phyloP scores from a whole-genome alignment of 2,329 filamentous ascomycete species.

The Allantophomopsis cytisporea region DNA sequence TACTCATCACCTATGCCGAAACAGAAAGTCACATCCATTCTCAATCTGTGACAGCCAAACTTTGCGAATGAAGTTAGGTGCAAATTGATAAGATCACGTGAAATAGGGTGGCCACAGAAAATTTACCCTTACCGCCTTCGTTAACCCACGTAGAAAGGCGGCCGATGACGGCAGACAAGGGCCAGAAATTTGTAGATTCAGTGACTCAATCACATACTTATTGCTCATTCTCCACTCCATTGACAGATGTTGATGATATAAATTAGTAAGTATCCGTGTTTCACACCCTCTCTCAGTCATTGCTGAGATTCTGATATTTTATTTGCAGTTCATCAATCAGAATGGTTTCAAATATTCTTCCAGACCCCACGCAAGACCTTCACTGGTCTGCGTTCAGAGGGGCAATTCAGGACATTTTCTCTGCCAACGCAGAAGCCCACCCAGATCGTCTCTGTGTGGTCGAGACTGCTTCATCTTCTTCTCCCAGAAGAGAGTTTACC shows the following conservation, averaged over 20 bases:
- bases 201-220: neutral
- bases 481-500: constrained; percentile 55
- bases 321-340: neutral
- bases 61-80: no score
- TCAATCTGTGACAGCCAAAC: no score
- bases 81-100: no score
- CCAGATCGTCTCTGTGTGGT: constrained; percentile 54
- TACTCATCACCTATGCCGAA: no score
- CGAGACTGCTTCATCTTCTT: constrained; percentile 39
- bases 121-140: no score
- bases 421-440: constrained; percentile 43
- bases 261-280: neutral
- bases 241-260: neutral
- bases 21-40: no score
- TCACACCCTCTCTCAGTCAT: neutral
- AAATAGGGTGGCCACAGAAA: no score
- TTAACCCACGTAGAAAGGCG: no score
- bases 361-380: constrained; percentile 43
- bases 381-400: constrained; percentile 45
- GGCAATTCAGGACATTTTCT: constrained; percentile 46
- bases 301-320: neutral
- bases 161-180: neutral
- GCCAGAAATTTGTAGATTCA: neutral
- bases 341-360: constrained; percentile 9
- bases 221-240: neutral